Base-by-base conservation (phyloP, 2,329 filamentous ascomycete genomes). In the Alternaria viburni region DNA sequence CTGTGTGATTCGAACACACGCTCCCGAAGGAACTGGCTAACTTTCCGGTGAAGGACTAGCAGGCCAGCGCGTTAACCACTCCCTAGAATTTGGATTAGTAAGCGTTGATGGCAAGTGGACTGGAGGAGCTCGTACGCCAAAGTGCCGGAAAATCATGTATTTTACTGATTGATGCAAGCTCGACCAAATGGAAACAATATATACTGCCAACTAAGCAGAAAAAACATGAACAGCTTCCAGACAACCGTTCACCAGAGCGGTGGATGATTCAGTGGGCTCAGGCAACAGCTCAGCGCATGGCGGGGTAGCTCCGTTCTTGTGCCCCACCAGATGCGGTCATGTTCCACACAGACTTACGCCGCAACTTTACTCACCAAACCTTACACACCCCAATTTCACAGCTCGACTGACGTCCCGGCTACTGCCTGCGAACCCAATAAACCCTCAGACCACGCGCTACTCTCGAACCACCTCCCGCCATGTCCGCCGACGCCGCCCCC, bases 401-500 rank as follows among this genome's bases (percentile, higher is more conserved):
- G 8, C 2, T 8, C 19, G 5, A 6, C n/a, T 11, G 6, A 30
- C 13, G 13, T 52, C 19, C 10, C 28, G 13, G 30, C 13, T 36
- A n/a, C 49, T n/a, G n/a, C 28, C 13, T 15, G 17, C 49, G 49
- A 12, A 52, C 11, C 43, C 46, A 52, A 21, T 7, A 19, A n/a
- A 50, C n/a, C 10, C 10, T 45, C 26, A 41, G 30, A 26, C 6
- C 6, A 52, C 12, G 21, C 52, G 21, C n/a, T 32, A 13, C 30
- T 12, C 41, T 19, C 46, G 23, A 36, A 59, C 46, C 17, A 26
- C 19, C 19, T 7, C 4, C n/a, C 50, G 41, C n/a, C 60, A 91
- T 91, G 89, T 90, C 89, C n/a, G 83, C 87, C 60, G 86, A 88
- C 72, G 78, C 88, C 7, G 74, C 77, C 11, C 90, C 90, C 62